A percentile compares a stretch with the other conserved stretches of the same genome.
phyloP scores from a whole-genome alignment of 202 grass and related monocot species.

The Eragrostis tef region DNA sequence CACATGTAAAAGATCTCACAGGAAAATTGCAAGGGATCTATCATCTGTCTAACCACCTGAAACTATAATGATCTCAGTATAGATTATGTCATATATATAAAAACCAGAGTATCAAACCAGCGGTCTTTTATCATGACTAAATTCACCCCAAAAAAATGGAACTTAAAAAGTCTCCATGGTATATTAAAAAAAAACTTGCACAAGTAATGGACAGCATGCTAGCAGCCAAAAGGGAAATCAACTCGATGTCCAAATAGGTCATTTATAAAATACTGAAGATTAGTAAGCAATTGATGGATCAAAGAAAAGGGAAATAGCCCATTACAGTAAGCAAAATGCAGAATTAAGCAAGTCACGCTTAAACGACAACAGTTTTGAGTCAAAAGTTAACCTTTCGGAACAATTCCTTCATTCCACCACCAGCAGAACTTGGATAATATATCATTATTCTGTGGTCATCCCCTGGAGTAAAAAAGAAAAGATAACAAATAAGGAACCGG shows the following conservation, averaged over 20 bases:
- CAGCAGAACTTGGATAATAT: conserved; percentile 98
- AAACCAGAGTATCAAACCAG: conserved; percentile 17
- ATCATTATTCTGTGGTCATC: conserved; percentile 99
- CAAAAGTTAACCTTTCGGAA: conserved; percentile 81
- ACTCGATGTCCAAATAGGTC: conserved; percentile 24
- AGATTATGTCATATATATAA: not conserved
- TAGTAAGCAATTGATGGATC: conserved; percentile 25
- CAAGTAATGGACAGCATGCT: not conserved
- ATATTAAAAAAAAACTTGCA: conserved; percentile 7
- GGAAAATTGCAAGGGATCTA: conserved; percentile 5
- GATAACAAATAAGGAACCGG: not conserved
- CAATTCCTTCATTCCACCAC: conserved; percentile 98
- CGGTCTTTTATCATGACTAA: not conserved
- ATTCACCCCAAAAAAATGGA: not conserved
- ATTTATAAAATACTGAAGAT: conserved; percentile 18
- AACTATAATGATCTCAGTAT: conserved; percentile 10
- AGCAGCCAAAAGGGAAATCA: conserved; percentile 4
- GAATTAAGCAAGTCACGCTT: conserved; percentile 18
- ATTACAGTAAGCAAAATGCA: conserved; percentile 23
- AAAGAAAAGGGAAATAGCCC: not conserved
- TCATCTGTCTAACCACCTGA: not conserved
- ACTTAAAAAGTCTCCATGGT: not conserved
- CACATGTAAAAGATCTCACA: conserved; percentile 27
- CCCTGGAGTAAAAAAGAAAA: conserved; percentile 52
- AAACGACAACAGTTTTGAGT: conserved; percentile 29